These are phyloP conservation scores for Lentinula novae-zelandiae DNA, from an alignment of 1,284 basidiomycete genomes.

Conservation along the genomic window DNA sequence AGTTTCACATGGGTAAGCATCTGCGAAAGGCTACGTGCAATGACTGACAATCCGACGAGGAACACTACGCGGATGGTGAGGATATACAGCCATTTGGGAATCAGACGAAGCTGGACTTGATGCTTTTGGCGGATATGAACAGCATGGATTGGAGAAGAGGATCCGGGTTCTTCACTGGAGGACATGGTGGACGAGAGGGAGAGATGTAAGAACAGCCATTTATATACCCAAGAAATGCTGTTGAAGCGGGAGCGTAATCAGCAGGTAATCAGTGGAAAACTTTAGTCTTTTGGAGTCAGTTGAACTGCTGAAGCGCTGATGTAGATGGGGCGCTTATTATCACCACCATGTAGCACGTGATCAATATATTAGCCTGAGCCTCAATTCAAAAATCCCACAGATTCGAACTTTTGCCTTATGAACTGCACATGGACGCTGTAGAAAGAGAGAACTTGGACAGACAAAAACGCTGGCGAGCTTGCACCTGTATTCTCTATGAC, in stretches of 20 bases:
- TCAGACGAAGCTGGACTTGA: neutral
- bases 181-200: too few species aligned
- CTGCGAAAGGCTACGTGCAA: neutral
- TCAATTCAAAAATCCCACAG: neutral
- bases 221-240: too few species aligned
- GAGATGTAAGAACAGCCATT: too few species aligned
- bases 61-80: neutral
- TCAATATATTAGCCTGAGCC: too few species aligned
- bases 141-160: neutral
- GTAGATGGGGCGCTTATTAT: too few species aligned
- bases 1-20: neutral
- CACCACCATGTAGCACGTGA: too few species aligned
- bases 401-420: neutral
- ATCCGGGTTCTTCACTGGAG: too few species aligned
- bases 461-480: constrained; percentile 62
- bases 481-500: neutral
- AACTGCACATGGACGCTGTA: constrained; percentile 62
- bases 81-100: neutral
- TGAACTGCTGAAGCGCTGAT: too few species aligned
- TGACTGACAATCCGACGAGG: neutral
- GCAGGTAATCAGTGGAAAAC: too few species aligned
- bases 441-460: constrained; percentile 69
- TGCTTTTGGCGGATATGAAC: neutral
- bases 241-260: too few species aligned
- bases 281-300: too few species aligned